These are phyloP conservation scores for Microbotryomycetes sp. DNA, from an alignment of 1,284 basidiomycete genomes.

Conservation along the genomic window DNA sequence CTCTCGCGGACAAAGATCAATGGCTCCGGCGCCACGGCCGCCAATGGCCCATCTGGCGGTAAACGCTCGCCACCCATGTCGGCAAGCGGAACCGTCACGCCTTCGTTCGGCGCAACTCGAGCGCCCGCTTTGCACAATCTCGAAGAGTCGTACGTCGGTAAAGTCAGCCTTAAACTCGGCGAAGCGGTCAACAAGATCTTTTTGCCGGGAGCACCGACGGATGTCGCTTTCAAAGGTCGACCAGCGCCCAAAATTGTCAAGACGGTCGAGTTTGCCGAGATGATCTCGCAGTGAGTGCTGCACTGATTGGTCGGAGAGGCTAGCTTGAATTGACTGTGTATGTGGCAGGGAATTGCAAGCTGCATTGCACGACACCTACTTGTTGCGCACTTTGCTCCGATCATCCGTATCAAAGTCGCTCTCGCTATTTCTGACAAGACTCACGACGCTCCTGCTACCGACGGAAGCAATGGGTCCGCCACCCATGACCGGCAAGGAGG, in stretches of 20 bases:
- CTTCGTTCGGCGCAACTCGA: background rate
- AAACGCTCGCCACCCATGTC: background rate
- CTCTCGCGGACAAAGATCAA: background rate
- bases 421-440: slow-evolving; percentile 35
- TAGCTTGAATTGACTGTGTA: too few species aligned
- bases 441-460: slow-evolving; percentile 32
- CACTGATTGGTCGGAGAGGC: too few species aligned
- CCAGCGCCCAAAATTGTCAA: slow-evolving; percentile 27
- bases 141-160: slow-evolving; percentile 33
- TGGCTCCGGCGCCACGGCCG: background rate
- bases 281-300: slow-evolving; percentile 24
- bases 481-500: slow-evolving; percentile 23
- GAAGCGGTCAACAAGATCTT: slow-evolving; percentile 36
- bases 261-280: slow-evolving; percentile 27
- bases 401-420: slow-evolving; percentile 35
- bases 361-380: slow-evolving; percentile 34
- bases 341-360: slow-evolving; percentile 27
- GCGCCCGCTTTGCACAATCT: slow-evolving; percentile 19
- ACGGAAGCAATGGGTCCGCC: slow-evolving; percentile 8
- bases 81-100: background rate
- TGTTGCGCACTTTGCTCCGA: slow-evolving; percentile 33
- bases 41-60: background rate
- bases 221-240: slow-evolving; percentile 8
- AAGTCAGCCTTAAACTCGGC: slow-evolving; percentile 30
- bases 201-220: slow-evolving; percentile 9